Evolutionary conservation across 176 grass and related monocot genomes (phyloP).

Genomic region (Poa pratensis): DNA sequence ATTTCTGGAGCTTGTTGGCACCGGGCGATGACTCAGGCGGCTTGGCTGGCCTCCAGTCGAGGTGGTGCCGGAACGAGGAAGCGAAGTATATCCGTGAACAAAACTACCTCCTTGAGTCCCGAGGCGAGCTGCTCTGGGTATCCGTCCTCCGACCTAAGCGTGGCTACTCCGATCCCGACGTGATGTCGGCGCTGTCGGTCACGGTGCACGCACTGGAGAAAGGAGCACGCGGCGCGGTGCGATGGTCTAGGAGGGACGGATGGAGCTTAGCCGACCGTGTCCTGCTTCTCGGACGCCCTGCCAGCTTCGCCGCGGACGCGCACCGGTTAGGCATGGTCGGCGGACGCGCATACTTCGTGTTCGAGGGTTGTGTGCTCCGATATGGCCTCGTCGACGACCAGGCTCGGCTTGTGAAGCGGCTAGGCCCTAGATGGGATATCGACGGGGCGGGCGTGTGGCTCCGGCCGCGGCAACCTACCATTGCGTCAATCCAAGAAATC

Average conservation of each 20-base stretch:
- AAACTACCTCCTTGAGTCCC: not conserved
- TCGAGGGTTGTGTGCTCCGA: not conserved
- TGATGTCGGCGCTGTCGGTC: not conserved
- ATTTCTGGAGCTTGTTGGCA: not conserved
- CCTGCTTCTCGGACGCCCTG: not conserved
- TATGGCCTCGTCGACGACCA: not conserved
- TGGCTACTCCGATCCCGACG: not conserved
- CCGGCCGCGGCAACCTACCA: not conserved
- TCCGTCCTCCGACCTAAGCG: not conserved
- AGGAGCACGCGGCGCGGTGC: not conserved
- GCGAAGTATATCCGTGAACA: not conserved
- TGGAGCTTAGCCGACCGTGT: not conserved
- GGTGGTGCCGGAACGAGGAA: not conserved
- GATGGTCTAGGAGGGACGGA: not conserved
- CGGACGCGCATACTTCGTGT: not conserved
- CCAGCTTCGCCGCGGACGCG: not conserved
- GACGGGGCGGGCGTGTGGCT: not conserved
- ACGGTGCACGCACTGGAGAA: not conserved
- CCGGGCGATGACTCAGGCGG: not conserved
- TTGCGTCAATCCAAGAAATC: not conserved
- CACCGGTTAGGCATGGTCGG: not conserved
- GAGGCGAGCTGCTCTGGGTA: not conserved
- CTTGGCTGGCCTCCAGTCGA: not conserved
- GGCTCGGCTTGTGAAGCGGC: not conserved
- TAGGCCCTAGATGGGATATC: not conserved